A percentile compares a stretch with the other conserved stretches of the same genome.
These are phyloP conservation scores for Aspergillus affinis DNA, from an alignment of 495 filamentous ascomycete genomes.

Conservation along the genomic window DNA sequence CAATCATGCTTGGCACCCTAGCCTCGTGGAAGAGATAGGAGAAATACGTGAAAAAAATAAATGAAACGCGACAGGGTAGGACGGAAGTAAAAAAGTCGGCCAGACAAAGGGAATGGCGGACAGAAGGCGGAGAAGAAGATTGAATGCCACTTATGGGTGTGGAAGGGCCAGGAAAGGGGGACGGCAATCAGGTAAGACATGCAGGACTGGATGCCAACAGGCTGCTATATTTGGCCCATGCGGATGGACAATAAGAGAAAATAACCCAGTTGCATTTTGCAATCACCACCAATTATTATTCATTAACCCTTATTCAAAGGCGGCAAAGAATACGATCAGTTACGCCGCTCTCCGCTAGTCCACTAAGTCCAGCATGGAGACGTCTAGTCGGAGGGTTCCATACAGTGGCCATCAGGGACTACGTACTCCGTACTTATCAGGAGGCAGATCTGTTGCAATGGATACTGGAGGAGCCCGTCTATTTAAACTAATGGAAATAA, in stretches of 20 bases:
- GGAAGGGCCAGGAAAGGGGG: conserved; percentile 3
- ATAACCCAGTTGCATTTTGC: too few relatives aligned
- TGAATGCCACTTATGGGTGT: background rate
- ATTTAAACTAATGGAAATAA: background rate
- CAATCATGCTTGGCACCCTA: conserved; percentile 14
- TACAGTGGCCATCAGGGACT: too few relatives aligned
- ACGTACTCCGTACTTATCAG: too few relatives aligned
- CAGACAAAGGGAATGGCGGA: background rate
- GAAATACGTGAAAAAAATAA: background rate
- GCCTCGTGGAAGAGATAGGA: background rate
- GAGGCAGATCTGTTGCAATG: background rate
- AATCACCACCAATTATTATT: too few relatives aligned
- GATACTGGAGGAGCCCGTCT: background rate
- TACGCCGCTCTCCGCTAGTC: background rate
- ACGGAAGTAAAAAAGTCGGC: background rate
- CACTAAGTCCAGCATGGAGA: too few relatives aligned
- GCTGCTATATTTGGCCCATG: conserved; percentile 23
- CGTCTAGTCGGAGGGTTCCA: too few relatives aligned
- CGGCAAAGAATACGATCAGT: background rate
- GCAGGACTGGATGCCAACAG: conserved; percentile 9
- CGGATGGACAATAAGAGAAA: background rate
- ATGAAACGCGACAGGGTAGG: background rate
- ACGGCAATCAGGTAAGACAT: conserved; percentile 16
- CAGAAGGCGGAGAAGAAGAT: background rate
- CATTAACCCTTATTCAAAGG: too few relatives aligned